Evolutionary conservation across 1,139 yeast genomes (phyloP).

Genomic region (Magnusiomyces magnusii): DNA sequence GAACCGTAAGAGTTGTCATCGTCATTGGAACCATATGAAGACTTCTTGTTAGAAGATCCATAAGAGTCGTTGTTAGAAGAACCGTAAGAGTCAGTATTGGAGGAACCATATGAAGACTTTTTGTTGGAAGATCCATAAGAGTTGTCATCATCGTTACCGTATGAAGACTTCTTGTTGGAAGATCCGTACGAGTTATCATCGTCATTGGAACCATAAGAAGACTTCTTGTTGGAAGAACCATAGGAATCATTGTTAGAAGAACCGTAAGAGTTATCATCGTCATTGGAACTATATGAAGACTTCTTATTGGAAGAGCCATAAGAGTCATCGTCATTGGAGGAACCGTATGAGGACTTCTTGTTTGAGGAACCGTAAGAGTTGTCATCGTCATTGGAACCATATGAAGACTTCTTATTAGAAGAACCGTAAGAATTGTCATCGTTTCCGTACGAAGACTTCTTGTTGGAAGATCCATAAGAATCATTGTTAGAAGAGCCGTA

Average conservation of each 20-base stretch:
- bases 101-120: slow-evolving; percentile 9
- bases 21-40: no score
- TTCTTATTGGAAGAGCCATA: slow-evolving; percentile 6
- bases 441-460: slow-evolving; percentile 18
- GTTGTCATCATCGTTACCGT: no score
- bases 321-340: slow-evolving; percentile 4
- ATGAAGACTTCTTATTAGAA: slow-evolving; percentile 6
- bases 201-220: slow-evolving; percentile 16
- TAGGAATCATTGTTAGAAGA: slow-evolving; percentile 16
- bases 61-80: background rate
- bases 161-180: slow-evolving; percentile 8
- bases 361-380: slow-evolving; percentile 15
- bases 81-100: slow-evolving; percentile 12
- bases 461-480: slow-evolving; percentile 14
- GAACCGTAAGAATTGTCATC: slow-evolving; percentile 17
- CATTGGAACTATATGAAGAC: no score
- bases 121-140: slow-evolving; percentile 15
- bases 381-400: background rate
- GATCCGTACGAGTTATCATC: slow-evolving; percentile 17
- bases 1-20: slow-evolving; percentile 16
- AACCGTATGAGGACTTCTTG: slow-evolving; percentile 5
- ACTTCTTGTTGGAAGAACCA: slow-evolving; percentile 16
- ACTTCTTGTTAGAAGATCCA: slow-evolving; percentile 9
- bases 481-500: slow-evolving; percentile 17
- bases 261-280: slow-evolving; percentile 19